Evolutionary conservation across 164 flowering plant genomes (phyloP), one percentile per base, ranked within the genome.

Genomic region (Vitis labrusca): DNA sequence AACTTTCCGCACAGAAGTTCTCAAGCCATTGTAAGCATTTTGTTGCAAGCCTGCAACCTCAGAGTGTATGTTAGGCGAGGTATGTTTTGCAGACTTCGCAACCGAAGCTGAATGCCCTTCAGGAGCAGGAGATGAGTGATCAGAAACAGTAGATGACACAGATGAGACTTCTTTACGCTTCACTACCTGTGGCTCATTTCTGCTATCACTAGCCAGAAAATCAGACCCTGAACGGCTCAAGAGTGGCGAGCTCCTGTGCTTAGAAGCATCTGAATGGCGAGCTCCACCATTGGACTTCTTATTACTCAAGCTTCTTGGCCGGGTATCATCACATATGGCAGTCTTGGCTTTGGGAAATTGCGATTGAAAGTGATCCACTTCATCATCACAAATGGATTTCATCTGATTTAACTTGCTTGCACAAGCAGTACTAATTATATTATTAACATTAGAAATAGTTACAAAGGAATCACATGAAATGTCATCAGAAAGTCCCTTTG

Each of bases 1-100:
- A 60, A 76, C 76, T 68, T 76, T 83, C 69, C 63, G 78, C 66
- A 80, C 60, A 12, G 86, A 83, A 49, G 77, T 67, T 73, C 75
- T 83, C 69, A 80, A 59, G 59, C 83, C 79, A 68, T 56, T 83
- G 57, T 65, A 56, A 63, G 70, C 76, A 84, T 58, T 77, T 49
- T 48, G 83, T 11, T 70, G 64, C 11, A 67, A 62, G 54, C 30
- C 73, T 72, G 50, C 27, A 59, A n/a, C 14, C 49, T 72, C 69
- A 17, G 73, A 37, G 44, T 37, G 44, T 5, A 6, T 37, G 44
- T 37, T 16, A 19, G 75, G 67, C 62, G 66, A 59, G 13, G 61
- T 52, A 19, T 59, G 72, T 56, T 82, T 76, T n/a, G 64, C 68
- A 60, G 77, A 69, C 62, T 73, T 75, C 15, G 60, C 79, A 63